A percentile compares a stretch with the other conserved stretches of the same genome.
Evolutionary conservation across 1,284 basidiomycete species (phyloP).

Genomic region (Ceratobasidium sp.): DNA sequence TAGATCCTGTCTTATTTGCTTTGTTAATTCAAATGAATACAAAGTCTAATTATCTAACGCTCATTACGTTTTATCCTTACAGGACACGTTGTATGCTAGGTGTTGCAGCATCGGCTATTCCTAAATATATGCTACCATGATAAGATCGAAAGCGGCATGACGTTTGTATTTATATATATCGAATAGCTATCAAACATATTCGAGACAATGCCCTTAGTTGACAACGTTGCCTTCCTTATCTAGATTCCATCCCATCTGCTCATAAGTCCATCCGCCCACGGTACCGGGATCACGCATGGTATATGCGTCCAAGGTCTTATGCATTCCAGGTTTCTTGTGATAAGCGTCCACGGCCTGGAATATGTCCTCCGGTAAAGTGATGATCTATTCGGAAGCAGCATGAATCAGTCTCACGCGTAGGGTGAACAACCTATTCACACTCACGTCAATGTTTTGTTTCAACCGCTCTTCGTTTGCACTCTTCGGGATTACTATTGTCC

Average conservation of each 20-base stretch:
- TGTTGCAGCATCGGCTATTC: no score
- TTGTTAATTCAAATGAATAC: not conserved
- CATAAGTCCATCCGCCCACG: conserved; percentile 67
- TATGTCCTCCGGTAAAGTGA: conserved; percentile 60
- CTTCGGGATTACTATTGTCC: conserved; percentile 65
- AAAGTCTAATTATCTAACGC: not conserved
- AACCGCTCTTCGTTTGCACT: conserved; percentile 66
- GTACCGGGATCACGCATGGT: conserved; percentile 53
- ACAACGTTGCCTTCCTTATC: conserved; percentile 59
- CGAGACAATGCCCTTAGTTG: not conserved
- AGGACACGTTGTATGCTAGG: no score
- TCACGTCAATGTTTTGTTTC: conserved; percentile 64
- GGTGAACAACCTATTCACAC: conserved; percentile 30
- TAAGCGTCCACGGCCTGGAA: conserved; percentile 61
- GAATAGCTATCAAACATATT: no score
- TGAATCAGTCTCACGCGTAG: conserved; percentile 30
- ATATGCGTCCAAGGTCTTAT: conserved; percentile 61
- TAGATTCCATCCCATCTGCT: conserved; percentile 67
- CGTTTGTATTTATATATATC: no score
- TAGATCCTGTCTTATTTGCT: not conserved
- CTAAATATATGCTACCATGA: no score
- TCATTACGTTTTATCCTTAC: not conserved
- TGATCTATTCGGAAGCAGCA: conserved; percentile 55
- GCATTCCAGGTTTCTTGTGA: conserved; percentile 65
- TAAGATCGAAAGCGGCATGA: no score